These are phyloP conservation scores for Metschnikowia lunata DNA, from an alignment of 805 yeast genomes.

Conservation along the genomic window DNA sequence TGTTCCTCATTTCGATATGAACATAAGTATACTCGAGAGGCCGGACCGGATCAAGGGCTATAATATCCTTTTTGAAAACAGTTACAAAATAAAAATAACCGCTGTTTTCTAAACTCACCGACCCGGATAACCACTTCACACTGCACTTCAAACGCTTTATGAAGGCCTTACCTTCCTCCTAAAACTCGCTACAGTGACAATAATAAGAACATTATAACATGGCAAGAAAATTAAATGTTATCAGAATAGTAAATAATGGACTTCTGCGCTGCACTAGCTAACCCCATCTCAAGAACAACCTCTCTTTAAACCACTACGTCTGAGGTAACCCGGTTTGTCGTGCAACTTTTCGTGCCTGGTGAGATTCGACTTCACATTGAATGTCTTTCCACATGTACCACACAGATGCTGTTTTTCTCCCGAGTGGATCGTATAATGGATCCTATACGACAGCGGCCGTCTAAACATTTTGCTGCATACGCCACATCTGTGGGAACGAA, in stretches of 20 bases:
- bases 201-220: neutral
- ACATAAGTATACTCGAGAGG: no score
- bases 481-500: constrained; percentile 24
- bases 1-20: no score
- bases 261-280: neutral
- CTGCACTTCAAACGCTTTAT: no score
- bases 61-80: no score
- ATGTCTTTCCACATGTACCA: constrained; percentile 58
- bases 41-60: no score
- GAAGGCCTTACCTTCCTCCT: no score
- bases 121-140: no score
- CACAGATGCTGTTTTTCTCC: constrained; percentile 36
- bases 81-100: no score
- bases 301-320: neutral
- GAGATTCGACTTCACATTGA: constrained; percentile 77
- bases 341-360: constrained; percentile 75
- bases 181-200: no score
- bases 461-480: constrained; percentile 75
- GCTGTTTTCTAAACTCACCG: no score
- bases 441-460: constrained; percentile 76
- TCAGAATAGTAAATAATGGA: neutral
- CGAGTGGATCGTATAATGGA: constrained; percentile 71
- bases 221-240: neutral
- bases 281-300: neutral
- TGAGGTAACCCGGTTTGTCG: neutral